These are phyloP conservation scores for Allium cepa DNA, from an alignment of 106 monocot genomes.

Conservation along the genomic window DNA sequence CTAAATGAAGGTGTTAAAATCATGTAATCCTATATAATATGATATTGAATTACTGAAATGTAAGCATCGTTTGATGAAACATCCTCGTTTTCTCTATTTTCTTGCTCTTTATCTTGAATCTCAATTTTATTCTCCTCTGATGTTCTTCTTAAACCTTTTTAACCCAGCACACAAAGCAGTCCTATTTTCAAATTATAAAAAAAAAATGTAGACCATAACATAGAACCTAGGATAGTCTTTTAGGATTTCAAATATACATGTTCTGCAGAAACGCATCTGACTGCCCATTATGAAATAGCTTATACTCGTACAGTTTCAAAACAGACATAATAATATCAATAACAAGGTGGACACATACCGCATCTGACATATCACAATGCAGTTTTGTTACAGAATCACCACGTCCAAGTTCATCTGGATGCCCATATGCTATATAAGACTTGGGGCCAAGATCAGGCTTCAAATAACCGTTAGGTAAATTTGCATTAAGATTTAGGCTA, in stretches of 20 bases:
- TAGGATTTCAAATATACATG: neutral
- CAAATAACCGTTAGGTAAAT: slow-evolving; percentile 18
- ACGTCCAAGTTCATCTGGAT: slow-evolving; percentile 25
- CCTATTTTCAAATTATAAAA: neutral
- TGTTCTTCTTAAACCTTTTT: no score
- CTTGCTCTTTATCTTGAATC: no score
- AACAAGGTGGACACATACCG: slow-evolving; percentile 13
- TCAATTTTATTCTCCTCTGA: no score
- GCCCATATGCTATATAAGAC: slow-evolving; percentile 37
- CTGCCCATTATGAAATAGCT: no score
- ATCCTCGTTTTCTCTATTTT: no score
- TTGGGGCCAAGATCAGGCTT: slow-evolving; percentile 37
- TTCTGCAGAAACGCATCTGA: no score
- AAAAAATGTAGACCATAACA: neutral
- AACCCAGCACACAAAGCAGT: neutral
- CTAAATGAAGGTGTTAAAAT: no score
- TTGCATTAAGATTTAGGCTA: slow-evolving; percentile 24
- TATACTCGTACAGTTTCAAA: neutral
- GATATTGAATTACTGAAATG: no score
- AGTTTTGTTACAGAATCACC: slow-evolving; percentile 38
- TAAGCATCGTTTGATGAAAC: no score
- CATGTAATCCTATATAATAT: no score
- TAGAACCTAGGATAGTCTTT: neutral
- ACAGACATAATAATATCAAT: neutral
- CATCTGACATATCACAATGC: slow-evolving; percentile 37